phyloP scores from a whole-genome alignment of 2,329 filamentous ascomycete species.

The Hirsutella thompsonii region DNA sequence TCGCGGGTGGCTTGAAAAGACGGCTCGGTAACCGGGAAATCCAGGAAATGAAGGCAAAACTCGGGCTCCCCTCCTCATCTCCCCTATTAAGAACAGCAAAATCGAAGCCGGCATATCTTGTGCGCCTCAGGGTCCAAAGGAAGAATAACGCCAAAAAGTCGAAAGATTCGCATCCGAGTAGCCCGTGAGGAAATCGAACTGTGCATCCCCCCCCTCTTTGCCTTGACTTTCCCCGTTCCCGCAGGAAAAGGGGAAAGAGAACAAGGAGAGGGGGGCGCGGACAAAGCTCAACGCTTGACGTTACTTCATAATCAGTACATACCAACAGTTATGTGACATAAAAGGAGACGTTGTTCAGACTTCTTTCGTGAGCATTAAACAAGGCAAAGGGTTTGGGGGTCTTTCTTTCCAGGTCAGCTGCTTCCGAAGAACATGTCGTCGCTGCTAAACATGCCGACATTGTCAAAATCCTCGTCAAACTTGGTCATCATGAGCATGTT shows the following conservation, averaged over 20 bases:
- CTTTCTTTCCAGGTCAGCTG: constrained; percentile 12
- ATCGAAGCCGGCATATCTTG: too few relatives aligned
- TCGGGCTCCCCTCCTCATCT: too few relatives aligned
- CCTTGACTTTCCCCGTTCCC: not conserved
- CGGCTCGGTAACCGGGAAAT: too few relatives aligned
- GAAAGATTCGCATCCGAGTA: too few relatives aligned
- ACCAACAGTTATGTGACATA: constrained; percentile 1
- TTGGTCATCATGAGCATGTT: constrained; percentile 37
- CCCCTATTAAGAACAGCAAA: too few relatives aligned
- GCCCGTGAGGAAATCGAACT: too few relatives aligned
- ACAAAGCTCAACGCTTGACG: constrained; percentile 1
- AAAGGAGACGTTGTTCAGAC: not conserved
- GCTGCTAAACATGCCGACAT: constrained; percentile 36
- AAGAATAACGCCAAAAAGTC: too few relatives aligned
- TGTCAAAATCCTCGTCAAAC: constrained; percentile 41
- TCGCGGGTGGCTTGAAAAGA: too few relatives aligned
- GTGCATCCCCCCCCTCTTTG: too few relatives aligned
- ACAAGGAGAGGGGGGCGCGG: not conserved
- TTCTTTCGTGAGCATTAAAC: not conserved
- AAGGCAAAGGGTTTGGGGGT: too few relatives aligned
- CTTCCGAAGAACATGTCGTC: constrained; percentile 40
- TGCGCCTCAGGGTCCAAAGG: too few relatives aligned
- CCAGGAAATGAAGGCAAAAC: too few relatives aligned
- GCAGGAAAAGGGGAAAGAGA: not conserved
- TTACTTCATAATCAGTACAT: constrained; percentile 2